A percentile compares a stretch with the other conserved stretches of the same genome.
These are phyloP conservation scores for Mallotus japonicus DNA, from an alignment of 441 rosid genomes.

Conservation along the genomic window DNA sequence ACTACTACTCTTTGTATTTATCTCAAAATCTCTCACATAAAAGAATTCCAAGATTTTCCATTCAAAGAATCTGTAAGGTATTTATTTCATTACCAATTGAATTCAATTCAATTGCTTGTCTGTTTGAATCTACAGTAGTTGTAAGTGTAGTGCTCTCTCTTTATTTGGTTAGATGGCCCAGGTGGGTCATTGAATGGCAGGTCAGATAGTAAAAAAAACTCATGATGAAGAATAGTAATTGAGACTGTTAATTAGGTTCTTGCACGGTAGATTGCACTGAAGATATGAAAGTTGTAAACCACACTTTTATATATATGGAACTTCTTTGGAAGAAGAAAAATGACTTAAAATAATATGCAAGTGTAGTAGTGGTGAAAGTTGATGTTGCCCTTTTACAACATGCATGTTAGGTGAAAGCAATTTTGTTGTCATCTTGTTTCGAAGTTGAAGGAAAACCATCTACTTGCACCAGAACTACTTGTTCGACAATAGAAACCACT, in stretches of 20 bases:
- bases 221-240: neutral
- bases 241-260: neutral
- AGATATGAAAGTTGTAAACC: neutral
- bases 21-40: neutral
- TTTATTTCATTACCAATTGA: slow-evolving; percentile 10
- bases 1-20: slow-evolving; percentile 1
- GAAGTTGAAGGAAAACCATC: neutral
- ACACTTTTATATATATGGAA: too few species aligned
- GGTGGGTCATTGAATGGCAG: neutral
- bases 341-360: neutral
- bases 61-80: slow-evolving; percentile 14
- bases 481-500: slow-evolving; percentile 11
- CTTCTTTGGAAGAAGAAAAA: neutral
- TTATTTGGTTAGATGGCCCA: neutral
- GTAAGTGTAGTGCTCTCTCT: neutral
- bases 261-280: neutral
- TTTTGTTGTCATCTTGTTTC: neutral
- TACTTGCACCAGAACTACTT: neutral
- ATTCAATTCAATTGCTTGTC: too few species aligned
- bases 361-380: neutral
- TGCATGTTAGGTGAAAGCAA: neutral
- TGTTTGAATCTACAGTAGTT: too few species aligned
- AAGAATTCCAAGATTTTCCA: slow-evolving; percentile 17
- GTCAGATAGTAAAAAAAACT: neutral
- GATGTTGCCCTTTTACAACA: neutral